Evolutionary conservation across 2,329 filamentous ascomycete species (phyloP), one percentile per base, ranked within the genome.

Genomic region (Phaeosphaeriaceae sp.): DNA sequence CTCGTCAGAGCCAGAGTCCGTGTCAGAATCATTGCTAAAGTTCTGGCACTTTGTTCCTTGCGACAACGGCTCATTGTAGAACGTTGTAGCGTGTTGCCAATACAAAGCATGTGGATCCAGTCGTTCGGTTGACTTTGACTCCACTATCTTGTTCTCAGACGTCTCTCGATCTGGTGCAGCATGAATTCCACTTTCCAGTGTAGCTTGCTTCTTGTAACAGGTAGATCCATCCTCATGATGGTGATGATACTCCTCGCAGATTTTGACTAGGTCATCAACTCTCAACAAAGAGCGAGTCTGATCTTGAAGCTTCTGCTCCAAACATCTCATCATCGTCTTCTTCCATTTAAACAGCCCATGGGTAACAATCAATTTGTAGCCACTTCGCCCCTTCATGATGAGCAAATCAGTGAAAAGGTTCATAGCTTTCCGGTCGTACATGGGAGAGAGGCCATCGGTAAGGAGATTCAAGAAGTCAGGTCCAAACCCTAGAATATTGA

Each of bases 401-500:
- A 35, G 15, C 18, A 46, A 13, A 4, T 17, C 33, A 9, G 28
- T 32, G 18, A 50, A 39, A 30, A 45, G 41, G 9, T 46, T 18
- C 9, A 46, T 28, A 17, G 28, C 41, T 15, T 30, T 18, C 7
- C 26, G n/a, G 11, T 46, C 42, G n/a, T n/a, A n/a, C n/a, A n/a
- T n/a, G n/a, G n/a, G n/a, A n/a, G n/a, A n/a, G n/a, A n/a, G n/a
- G n/a, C 30, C 13, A 23, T 41, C 20, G 9, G 21, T 23, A 26
- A 50, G 36, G 18, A 26, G 17, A 18, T 50, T 42, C 37, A 45
- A 17, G 30, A 50, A 50, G 12, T 32, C 36, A 1, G 47, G 47
- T 15, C 37, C 38, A 9, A 45, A 16, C 5, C 18, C 21, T 3
- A 26, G 11, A 17, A 49, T 35, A 7, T 34, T n/a, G 16, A 40